phyloP scores from a whole-genome alignment of 2,329 filamentous ascomycete species.

The Sporothrix brasiliensis region DNA sequence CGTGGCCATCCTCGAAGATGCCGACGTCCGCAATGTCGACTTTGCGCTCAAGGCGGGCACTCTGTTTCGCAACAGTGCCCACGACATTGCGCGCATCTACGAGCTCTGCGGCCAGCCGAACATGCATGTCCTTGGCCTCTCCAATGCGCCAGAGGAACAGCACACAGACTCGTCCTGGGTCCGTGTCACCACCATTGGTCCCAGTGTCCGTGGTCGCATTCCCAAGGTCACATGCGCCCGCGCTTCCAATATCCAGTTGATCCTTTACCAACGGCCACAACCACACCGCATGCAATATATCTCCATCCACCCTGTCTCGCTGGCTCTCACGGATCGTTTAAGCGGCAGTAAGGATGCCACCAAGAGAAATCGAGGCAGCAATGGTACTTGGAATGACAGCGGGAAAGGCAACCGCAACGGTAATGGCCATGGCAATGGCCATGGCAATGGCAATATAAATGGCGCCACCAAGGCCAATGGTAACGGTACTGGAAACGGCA shows the following conservation, averaged over 20 bases:
- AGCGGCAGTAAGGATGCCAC: conserved; percentile 31
- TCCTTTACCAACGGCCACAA: conserved; percentile 83
- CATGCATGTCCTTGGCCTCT: conserved; percentile 82
- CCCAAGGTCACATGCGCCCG: conserved; percentile 74
- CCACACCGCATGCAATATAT: conserved; percentile 95
- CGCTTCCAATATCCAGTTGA: conserved; percentile 77
- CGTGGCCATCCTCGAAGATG: conserved; percentile 83
- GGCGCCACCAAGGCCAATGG: conserved; percentile 34
- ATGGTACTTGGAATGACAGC: conserved; percentile 35
- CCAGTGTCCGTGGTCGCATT: conserved; percentile 49
- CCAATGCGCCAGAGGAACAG: conserved; percentile 61
- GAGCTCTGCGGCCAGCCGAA: conserved; percentile 79
- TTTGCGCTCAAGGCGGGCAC: conserved; percentile 82
- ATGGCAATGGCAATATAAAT: too few species aligned
- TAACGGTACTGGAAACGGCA: not conserved
- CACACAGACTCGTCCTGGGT: conserved; percentile 67
- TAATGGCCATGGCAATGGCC: not conserved
- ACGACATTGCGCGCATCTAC: conserved; percentile 78
- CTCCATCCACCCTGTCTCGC: conserved; percentile 82
- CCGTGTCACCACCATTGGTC: conserved; percentile 60
- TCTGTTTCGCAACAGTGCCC: conserved; percentile 78
- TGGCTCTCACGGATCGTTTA: conserved; percentile 77
- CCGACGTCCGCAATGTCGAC: conserved; percentile 84
- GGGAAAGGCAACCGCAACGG: not conserved
- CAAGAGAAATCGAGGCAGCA: not conserved